Conservation (phyloP, 2,329 filamentous ascomycete species). For the Exophiala sideris region DNA sequence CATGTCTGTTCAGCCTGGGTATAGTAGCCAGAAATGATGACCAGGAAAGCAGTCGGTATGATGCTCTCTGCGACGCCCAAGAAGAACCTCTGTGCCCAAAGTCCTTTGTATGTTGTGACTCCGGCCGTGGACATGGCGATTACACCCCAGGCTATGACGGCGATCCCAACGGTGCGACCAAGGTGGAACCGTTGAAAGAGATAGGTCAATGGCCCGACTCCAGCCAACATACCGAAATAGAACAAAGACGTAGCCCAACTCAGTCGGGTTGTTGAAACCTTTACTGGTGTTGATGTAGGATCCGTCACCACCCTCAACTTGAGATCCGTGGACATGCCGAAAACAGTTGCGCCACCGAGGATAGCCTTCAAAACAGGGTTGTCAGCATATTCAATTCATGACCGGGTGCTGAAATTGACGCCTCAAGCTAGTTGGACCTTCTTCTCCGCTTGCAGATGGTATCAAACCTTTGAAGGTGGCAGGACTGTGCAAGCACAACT, state of each 20-base stretch:
- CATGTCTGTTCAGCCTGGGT: slow-evolving; percentile 63
- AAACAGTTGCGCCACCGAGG: slow-evolving; percentile 67
- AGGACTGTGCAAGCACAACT: not conserved
- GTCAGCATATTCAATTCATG: not conserved
- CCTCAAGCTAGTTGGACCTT: not conserved
- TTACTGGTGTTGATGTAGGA: slow-evolving; percentile 49
- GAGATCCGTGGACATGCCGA: slow-evolving; percentile 72
- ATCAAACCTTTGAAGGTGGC: not conserved
- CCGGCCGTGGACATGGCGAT: slow-evolving; percentile 68
- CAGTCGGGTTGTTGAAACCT: slow-evolving; percentile 63
- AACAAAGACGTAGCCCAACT: slow-evolving; percentile 67
- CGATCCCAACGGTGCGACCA: slow-evolving; percentile 60
- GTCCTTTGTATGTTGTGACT: slow-evolving; percentile 60
- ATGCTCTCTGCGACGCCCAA: slow-evolving; percentile 60
- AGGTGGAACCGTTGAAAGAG: slow-evolving; percentile 65
- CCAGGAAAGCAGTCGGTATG: slow-evolving; percentile 66
- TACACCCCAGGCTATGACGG: slow-evolving; percentile 64
- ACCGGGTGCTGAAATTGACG: not conserved
- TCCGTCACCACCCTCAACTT: slow-evolving; percentile 53
- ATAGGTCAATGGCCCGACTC: slow-evolving; percentile 71
- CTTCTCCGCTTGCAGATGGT: not conserved
- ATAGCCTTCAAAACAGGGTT: slow-evolving; percentile 54
- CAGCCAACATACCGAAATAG: slow-evolving; percentile 72
- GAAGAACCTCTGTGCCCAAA: slow-evolving; percentile 66
- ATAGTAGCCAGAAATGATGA: slow-evolving; percentile 60